Conservation (phyloP, 164 flowering plant genomes). For the Chimonanthus salicifolius region DNA sequence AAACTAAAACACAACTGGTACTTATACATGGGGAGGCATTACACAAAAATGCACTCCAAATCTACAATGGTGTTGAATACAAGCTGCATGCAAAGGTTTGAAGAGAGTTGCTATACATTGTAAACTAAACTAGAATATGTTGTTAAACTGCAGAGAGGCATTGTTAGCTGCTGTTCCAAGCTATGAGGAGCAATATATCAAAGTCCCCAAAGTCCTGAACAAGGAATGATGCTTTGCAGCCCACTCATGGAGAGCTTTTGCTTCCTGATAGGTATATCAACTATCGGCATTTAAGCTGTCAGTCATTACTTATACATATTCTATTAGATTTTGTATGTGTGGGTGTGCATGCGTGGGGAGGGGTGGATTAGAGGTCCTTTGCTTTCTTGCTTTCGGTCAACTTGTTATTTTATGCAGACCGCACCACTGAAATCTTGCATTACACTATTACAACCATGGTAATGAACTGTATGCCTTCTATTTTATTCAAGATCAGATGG, state of each 20-base stretch:
- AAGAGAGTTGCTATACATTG: too few species aligned
- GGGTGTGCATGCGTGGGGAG: too few species aligned
- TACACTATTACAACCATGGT: not conserved
- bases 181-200: slow-evolving; percentile 72
- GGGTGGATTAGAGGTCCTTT: not conserved
- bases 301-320: not conserved
- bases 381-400: not conserved
- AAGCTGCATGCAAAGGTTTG: too few species aligned
- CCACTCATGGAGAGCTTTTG: not conserved
- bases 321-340: not conserved
- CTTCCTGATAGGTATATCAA: not conserved
- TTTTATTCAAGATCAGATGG: not conserved
- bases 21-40: too few species aligned
- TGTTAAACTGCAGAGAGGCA: slow-evolving; percentile 40
- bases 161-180: slow-evolving; percentile 65
- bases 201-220: slow-evolving; percentile 86
- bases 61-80: too few species aligned
- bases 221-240: slow-evolving; percentile 37
- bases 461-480: not conserved
- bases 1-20: too few species aligned
- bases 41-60: too few species aligned
- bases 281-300: not conserved
- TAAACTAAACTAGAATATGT: too few species aligned
- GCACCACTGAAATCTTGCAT: not conserved
- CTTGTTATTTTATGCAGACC: not conserved